Percentiles rank a stretch among this genome's conserved stretches.
These are phyloP conservation scores for Prunus fruticosa DNA, from an alignment of 306 rosid genomes.

Conservation along the genomic window DNA sequence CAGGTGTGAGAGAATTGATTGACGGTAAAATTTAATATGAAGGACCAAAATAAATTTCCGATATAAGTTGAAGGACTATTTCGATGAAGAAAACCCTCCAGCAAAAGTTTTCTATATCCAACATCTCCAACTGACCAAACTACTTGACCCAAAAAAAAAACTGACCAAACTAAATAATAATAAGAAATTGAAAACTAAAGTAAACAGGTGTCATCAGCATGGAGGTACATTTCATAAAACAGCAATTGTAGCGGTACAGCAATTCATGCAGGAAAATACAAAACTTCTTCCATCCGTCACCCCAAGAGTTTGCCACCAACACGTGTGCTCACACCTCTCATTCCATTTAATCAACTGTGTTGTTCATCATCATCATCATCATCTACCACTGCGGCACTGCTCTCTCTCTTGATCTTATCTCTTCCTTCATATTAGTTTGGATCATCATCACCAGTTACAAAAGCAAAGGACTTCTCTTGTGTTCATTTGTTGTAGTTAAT, in stretches of 20 bases:
- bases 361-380: conserved; percentile 9
- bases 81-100: too few relatives aligned
- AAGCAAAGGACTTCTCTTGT: background rate
- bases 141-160: too few relatives aligned
- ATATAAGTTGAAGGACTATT: too few relatives aligned
- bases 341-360: conserved; percentile 19
- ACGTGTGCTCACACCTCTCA: conserved; percentile 41
- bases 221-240: conserved; percentile 15
- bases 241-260: background rate
- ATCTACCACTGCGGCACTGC: background rate
- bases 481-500: too few relatives aligned
- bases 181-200: background rate
- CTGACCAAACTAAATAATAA: too few relatives aligned
- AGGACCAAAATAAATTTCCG: too few relatives aligned
- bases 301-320: conserved; percentile 24
- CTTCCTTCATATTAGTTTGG: background rate
- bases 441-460: background rate
- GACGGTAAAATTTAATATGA: too few relatives aligned
- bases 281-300: conserved; percentile 46
- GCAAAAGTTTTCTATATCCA: too few relatives aligned
- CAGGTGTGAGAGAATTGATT: too few relatives aligned
- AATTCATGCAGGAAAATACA: conserved; percentile 42
- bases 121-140: too few relatives aligned
- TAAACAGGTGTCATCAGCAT: conserved; percentile 9
- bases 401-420: background rate